Percentiles rank a stretch among this genome's conserved stretches.
phyloP scores from a whole-genome alignment of 2,329 filamentous ascomycete species.

The Aphanoascus verrucosus region DNA sequence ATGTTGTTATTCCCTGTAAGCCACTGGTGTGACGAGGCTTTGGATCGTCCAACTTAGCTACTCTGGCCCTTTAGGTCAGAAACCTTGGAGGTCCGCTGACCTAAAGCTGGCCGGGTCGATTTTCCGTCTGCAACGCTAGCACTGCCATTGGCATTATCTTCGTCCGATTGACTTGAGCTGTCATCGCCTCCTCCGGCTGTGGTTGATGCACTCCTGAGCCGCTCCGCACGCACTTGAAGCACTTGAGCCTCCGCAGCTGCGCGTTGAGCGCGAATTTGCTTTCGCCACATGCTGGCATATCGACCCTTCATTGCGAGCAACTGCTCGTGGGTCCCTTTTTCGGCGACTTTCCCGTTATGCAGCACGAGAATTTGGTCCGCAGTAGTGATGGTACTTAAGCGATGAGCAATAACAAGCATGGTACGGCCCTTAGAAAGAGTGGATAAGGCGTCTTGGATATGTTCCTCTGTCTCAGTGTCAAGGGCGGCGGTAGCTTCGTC shows the following conservation, averaged over 20 bases:
- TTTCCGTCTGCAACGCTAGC: not conserved
- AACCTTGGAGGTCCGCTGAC: slow-evolving; percentile 11
- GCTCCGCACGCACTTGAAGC: slow-evolving; percentile 35
- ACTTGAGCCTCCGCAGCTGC: slow-evolving; percentile 51
- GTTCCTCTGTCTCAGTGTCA: slow-evolving; percentile 84
- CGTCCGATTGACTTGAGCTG: slow-evolving; percentile 41
- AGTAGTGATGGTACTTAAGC: slow-evolving; percentile 73
- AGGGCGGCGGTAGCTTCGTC: slow-evolving; percentile 84
- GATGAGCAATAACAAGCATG: slow-evolving; percentile 88
- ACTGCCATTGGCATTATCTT: slow-evolving; percentile 25
- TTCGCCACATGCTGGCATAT: slow-evolving; percentile 80
- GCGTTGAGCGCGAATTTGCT: slow-evolving; percentile 69
- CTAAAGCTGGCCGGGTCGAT: slow-evolving; percentile 13
- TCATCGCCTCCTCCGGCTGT: slow-evolving; percentile 32
- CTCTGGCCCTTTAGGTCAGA: slow-evolving; percentile 6
- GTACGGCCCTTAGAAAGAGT: slow-evolving; percentile 77
- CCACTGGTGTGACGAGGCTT: not conserved
- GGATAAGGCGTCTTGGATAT: slow-evolving; percentile 78
- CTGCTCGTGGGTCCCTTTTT: slow-evolving; percentile 68
- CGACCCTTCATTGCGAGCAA: slow-evolving; percentile 59
- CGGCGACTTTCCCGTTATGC: slow-evolving; percentile 63
- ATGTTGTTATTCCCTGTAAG: not conserved
- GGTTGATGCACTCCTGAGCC: slow-evolving; percentile 33
- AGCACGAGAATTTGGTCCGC: slow-evolving; percentile 78
- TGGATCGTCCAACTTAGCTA: not conserved